Conservation (phyloP, 2,329 filamentous ascomycete species). For the Colletotrichum phormii region DNA sequence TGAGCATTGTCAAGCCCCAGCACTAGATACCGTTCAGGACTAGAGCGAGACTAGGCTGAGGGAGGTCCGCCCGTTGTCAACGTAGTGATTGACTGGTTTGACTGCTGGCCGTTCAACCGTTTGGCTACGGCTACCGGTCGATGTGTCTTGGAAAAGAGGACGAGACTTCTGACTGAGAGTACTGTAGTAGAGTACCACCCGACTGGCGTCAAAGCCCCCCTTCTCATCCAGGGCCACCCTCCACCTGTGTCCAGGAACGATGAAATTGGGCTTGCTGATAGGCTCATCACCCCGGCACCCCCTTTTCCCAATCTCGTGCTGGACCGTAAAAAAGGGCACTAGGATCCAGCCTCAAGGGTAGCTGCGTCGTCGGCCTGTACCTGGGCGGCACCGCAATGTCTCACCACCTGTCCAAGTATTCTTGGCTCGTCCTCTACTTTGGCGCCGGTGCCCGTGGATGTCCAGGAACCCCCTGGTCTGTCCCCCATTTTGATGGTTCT, state of each 20-base stretch:
- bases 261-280: conserved; percentile 31
- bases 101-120: conserved; percentile 28
- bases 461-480: conserved; percentile 13
- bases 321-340: background rate
- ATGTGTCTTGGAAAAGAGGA: background rate
- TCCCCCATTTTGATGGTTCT: conserved; percentile 6
- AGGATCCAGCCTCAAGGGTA: conserved; percentile 34
- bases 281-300: conserved; percentile 23
- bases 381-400: conserved; percentile 34
- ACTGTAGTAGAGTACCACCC: background rate
- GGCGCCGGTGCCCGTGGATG: conserved; percentile 7
- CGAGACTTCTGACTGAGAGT: background rate
- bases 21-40: background rate
- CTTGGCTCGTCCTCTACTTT: conserved; percentile 35
- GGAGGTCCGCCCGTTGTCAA: conserved; percentile 27
- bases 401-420: conserved; percentile 31
- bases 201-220: conserved; percentile 6
- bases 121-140: background rate
- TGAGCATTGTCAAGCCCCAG: background rate
- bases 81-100: conserved; percentile 9
- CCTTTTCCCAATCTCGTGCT: conserved; percentile 37
- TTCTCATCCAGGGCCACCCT: background rate
- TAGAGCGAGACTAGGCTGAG: conserved; percentile 7
- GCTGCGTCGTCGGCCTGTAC: conserved; percentile 32
- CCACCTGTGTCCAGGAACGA: conserved; percentile 21